Evolutionary conservation across 345 rosid species (phyloP).

Genomic region (Aurinia saxatilis): DNA sequence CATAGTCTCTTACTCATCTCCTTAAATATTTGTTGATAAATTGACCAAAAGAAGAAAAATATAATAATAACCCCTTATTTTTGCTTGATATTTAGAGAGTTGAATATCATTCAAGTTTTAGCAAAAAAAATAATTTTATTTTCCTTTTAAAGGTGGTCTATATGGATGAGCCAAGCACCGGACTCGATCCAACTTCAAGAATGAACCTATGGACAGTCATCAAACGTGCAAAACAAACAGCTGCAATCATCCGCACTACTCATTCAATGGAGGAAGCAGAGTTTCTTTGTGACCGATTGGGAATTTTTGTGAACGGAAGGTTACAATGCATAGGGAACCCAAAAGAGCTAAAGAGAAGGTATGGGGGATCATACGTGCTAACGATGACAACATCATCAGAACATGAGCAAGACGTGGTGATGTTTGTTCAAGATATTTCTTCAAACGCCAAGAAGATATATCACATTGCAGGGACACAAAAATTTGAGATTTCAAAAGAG

Average conservation of each 20-base stretch:
- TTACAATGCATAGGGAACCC: conserved; percentile 91
- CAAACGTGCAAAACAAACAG: conserved; percentile 61
- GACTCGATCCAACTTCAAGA: conserved; percentile 90
- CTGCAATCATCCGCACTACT: conserved; percentile 84
- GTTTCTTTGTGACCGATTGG: conserved; percentile 77
- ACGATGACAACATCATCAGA: conserved; percentile 63
- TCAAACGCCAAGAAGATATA: conserved; percentile 62
- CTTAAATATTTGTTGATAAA: too few relatives aligned
- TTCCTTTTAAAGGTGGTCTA: conserved; percentile 59
- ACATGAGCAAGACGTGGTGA: conserved; percentile 61
- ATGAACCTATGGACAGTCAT: conserved; percentile 78
- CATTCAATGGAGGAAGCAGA: conserved; percentile 99
- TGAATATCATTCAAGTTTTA: neutral
- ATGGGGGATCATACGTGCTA: conserved; percentile 75
- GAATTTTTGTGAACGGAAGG: conserved; percentile 74
- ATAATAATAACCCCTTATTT: too few relatives aligned
- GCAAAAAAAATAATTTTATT: neutral
- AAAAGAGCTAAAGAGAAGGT: conserved; percentile 74
- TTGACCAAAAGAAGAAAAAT: too few relatives aligned
- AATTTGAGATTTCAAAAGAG: conserved; percentile 78
- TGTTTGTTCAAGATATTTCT: conserved; percentile 46
- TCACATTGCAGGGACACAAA: conserved; percentile 82
- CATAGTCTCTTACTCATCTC: neutral
- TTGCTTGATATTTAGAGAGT: neutral
- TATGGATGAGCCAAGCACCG: too few relatives aligned